Evolutionary conservation across 2,329 filamentous ascomycete genomes (phyloP), one percentile per base, ranked within the genome.

Genomic region (Paecilomyces variotii): DNA sequence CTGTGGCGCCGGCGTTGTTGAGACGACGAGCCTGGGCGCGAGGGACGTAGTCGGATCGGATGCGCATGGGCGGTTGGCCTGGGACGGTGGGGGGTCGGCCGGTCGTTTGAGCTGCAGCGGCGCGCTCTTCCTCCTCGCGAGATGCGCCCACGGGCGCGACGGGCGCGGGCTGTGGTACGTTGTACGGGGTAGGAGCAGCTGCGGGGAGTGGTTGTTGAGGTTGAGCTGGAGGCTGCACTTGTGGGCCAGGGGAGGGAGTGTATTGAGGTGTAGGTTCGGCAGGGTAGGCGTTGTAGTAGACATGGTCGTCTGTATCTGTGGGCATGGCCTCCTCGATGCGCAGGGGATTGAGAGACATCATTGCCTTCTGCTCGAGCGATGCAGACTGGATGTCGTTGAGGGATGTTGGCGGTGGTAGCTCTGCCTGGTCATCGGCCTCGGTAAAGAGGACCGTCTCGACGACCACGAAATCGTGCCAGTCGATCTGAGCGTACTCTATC

Each of bases 391-490:
- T 81, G 68, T 99, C 94, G 63, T 90, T 89, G 50, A 97, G 85
- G 4, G 88, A 91, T 3, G 91, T 94, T 0, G 94, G 94, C 1
- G 92, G 88, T 32, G 93, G 92, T 10, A 99, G 85, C 63, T 94
- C 88, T 39, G 87, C 85, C 62, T 89, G 84, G 65, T 97, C 92
- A 72, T 99, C 94, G 45, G 85, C 84, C 65, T 96, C 92, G 59
- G 86, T 91, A 74, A 99, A 99, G 14, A 91, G 81, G 57, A 99
- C 92, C 0, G 92, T 97, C 75, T 97, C 94, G 52, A 97, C 91
- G 24, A 99, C 89, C 34, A 93, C 87, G 67, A 99, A 99, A 71
- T 97, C 93, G 70, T 96, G 90, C 94, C 94, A 99, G 74, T 99
- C 94, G 62, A 99, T 94, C 67, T 94, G 88, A 0, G 89, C 88